A percentile compares a stretch with the other conserved stretches of the same genome.
Evolutionary conservation across 2,329 filamentous ascomycete species (phyloP).

Genomic region (Ceratocystis cubensis): DNA sequence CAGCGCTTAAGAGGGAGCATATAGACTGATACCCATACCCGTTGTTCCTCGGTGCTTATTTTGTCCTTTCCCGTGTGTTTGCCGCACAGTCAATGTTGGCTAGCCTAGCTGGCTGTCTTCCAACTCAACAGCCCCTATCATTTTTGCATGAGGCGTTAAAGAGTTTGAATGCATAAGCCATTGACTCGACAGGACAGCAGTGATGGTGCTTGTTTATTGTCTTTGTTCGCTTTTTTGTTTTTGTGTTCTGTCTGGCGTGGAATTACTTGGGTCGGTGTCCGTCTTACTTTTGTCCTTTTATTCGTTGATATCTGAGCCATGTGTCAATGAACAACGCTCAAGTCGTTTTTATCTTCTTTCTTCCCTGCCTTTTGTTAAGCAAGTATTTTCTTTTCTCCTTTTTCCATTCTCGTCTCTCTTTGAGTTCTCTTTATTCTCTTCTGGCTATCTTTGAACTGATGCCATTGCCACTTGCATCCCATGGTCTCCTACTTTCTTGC

Average conservation of each 20-base stretch:
- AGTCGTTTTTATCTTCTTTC: constrained; percentile 11
- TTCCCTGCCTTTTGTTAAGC: constrained; percentile 6
- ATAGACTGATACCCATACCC: constrained; percentile 24
- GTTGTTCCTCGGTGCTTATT: not conserved
- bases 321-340: constrained; percentile 17
- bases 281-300: constrained; percentile 6
- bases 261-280: not conserved
- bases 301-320: constrained; percentile 9
- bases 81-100: not conserved
- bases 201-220: constrained; percentile 8
- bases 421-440: not conserved
- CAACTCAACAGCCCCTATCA: not conserved
- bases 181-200: constrained; percentile 4
- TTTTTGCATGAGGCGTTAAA: not conserved
- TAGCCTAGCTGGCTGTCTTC: not conserved
- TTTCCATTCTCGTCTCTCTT: not conserved
- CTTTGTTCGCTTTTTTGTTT: constrained; percentile 11
- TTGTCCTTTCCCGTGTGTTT: not conserved
- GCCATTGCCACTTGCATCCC: not conserved
- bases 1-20: constrained; percentile 45
- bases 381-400: not conserved
- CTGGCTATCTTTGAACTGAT: not conserved
- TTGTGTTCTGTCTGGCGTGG: constrained; percentile 7
- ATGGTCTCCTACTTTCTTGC: not conserved
- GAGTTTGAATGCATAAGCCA: not conserved